phyloP scores from a whole-genome alignment of 257 asterid genomes.

The Fraxinus americana region DNA sequence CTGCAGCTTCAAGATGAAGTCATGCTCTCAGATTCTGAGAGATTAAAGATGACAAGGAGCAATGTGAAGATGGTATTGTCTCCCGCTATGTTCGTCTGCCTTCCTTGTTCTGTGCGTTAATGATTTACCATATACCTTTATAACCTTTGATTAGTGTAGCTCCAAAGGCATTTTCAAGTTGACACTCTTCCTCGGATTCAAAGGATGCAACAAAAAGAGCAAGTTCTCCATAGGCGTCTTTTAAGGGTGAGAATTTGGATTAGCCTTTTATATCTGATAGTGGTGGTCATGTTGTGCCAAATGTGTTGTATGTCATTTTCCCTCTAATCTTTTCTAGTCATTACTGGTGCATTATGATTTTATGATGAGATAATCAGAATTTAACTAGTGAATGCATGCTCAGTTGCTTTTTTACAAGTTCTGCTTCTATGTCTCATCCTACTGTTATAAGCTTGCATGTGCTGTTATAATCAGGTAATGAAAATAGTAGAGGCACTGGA shows the following conservation, averaged over 20 bases:
- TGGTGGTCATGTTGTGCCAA: conserved; percentile 3
- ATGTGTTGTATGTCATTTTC: background rate
- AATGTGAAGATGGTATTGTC: conserved; percentile 78
- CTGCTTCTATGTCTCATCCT: background rate
- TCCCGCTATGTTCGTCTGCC: conserved; percentile 21
- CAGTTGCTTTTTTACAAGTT: background rate
- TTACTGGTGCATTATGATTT: conserved; percentile 1
- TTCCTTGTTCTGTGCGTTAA: background rate
- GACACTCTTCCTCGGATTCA: conserved; percentile 89
- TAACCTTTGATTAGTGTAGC: conserved; percentile 48
- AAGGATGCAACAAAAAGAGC: conserved; percentile 94
- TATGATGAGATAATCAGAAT: conserved; percentile 14
- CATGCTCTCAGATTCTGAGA: conserved; percentile 85
- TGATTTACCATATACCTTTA: conserved; percentile 17
- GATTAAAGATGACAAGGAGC: conserved; percentile 82
- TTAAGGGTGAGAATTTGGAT: conserved; percentile 59
- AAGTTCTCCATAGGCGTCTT: conserved; percentile 87
- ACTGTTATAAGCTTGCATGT: conserved; percentile 17
- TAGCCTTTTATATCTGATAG: conserved; percentile 11
- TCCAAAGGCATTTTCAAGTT: conserved; percentile 90
- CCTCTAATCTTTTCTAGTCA: background rate
- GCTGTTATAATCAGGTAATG: conserved; percentile 59
- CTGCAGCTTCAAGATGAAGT: conserved; percentile 95
- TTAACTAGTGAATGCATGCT: background rate
- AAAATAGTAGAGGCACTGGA: conserved; percentile 89